Evolutionary conservation across 73 alveolate genomes (phyloP).

Genomic region (Symbiodinium natans): DNA sequence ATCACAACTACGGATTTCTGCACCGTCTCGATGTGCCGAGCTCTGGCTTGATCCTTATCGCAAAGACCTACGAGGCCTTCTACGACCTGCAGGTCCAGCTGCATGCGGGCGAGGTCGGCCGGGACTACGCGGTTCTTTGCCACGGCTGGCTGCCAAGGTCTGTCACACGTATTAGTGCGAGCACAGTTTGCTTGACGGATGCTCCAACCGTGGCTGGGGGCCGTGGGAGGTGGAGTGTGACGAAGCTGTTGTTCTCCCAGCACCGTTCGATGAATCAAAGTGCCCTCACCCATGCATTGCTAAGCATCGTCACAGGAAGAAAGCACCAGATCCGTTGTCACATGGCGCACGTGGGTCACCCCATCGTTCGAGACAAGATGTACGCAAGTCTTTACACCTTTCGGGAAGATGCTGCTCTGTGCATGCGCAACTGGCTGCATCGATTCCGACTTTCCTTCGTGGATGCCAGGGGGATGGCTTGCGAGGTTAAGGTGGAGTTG

Average conservation of each 20-base stretch:
- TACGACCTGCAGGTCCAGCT: constrained; percentile 70
- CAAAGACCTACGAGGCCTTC: constrained; percentile 64
- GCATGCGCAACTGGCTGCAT: constrained; percentile 74
- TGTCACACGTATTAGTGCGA: background rate
- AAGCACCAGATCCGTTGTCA: constrained; percentile 78
- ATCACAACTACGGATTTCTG: constrained; percentile 34
- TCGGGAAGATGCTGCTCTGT: constrained; percentile 10
- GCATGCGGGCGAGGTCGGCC: constrained; percentile 22
- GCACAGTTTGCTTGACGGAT: constrained; percentile 17
- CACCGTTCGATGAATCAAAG: background rate
- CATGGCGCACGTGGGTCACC: constrained; percentile 68
- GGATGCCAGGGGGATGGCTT: background rate
- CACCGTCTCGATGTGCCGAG: constrained; percentile 87
- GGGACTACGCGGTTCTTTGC: constrained; percentile 78
- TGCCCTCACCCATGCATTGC: background rate
- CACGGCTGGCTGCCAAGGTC: background rate
- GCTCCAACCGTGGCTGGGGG: constrained; percentile 42
- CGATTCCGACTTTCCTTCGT: constrained; percentile 7
- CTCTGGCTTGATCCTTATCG: constrained; percentile 45
- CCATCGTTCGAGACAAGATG: constrained; percentile 47
- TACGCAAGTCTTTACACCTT: constrained; percentile 41
- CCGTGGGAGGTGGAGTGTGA: background rate
- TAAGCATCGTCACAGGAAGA: constrained; percentile 59
- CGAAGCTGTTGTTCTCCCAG: background rate
- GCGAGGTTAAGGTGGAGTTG: constrained; percentile 15